A percentile compares a stretch with the other conserved stretches of the same genome.
Conservation (phyloP, 768 basidiomycete species). For the Candolleomyces eurysporus region DNA sequence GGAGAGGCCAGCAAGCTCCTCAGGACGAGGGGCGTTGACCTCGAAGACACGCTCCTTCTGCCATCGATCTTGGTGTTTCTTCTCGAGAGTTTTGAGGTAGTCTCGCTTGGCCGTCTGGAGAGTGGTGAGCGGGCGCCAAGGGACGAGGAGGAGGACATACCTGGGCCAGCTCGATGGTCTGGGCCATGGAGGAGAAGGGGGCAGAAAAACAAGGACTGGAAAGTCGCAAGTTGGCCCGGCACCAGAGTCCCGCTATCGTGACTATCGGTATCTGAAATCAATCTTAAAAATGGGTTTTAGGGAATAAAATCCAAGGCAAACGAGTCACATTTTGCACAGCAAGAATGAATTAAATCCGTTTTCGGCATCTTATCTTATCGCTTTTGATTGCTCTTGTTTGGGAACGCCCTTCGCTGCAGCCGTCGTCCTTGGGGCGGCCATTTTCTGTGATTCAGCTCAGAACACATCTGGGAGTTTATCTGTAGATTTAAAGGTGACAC, state of each 20-base stretch:
- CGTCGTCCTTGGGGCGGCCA: background rate
- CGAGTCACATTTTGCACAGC: background rate
- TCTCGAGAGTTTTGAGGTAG: slow-evolving; percentile 77
- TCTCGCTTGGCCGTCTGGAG: slow-evolving; percentile 93
- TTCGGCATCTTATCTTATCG: slow-evolving; percentile 3
- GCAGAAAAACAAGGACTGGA: slow-evolving; percentile 4
- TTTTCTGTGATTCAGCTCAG: background rate
- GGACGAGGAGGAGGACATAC: slow-evolving; percentile 27
- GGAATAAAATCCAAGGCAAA: background rate
- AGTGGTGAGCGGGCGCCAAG: background rate
- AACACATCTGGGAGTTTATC: background rate
- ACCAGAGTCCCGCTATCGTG: slow-evolving; percentile 12
- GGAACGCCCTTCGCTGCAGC: background rate
- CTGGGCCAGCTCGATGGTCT: slow-evolving; percentile 66
- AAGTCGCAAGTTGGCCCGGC: background rate
- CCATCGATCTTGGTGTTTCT: slow-evolving; percentile 85
- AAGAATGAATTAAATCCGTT: background rate
- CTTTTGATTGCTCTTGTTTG: background rate
- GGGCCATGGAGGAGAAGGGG: slow-evolving; percentile 41
- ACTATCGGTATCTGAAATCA: slow-evolving; percentile 17
- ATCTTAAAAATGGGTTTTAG: background rate
- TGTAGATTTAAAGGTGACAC: no score
- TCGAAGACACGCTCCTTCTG: slow-evolving; percentile 76
- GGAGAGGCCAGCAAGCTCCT: slow-evolving; percentile 63
- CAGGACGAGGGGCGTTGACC: slow-evolving; percentile 71